A percentile compares a stretch with the other conserved stretches of the same genome.
Conservation (phyloP, 495 filamentous ascomycete genomes). For the Elasticomyces elasticus region DNA sequence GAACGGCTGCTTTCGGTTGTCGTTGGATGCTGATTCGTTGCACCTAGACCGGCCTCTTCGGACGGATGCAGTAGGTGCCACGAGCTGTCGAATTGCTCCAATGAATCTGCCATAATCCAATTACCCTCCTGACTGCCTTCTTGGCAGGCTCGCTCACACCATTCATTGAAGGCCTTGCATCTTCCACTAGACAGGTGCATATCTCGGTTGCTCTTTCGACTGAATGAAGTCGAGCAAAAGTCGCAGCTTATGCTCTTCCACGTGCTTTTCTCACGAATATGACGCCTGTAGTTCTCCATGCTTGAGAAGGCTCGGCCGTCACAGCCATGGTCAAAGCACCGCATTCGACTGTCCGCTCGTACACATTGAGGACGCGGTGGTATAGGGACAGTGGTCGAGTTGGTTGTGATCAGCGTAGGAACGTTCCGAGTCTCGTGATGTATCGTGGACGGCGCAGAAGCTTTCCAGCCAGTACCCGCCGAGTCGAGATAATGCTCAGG, state of each 20-base stretch:
- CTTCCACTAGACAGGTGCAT: neutral
- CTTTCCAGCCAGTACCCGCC: neutral
- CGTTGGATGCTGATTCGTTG: neutral
- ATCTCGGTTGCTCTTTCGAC: neutral
- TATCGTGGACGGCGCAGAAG: neutral
- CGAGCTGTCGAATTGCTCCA: neutral
- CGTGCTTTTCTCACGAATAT: neutral
- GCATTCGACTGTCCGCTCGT: neutral
- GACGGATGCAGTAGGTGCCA: neutral
- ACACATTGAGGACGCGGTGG: neutral
- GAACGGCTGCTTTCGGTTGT: neutral
- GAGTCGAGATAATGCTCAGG: neutral
- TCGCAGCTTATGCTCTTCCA: neutral
- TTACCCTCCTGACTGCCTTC: neutral
- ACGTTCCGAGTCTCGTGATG: neutral
- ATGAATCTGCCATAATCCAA: neutral
- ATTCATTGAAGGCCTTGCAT: neutral
- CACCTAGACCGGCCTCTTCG: neutral
- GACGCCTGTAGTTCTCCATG: neutral
- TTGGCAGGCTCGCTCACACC: neutral
- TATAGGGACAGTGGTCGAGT: neutral
- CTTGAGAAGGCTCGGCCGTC: neutral
- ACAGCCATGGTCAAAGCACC: neutral
- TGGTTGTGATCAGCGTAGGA: neutral
- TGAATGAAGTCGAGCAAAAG: neutral